Evolutionary conservation across 371 early-diverging fungal genomes (phyloP), one percentile per base, ranked within the genome.

Genomic region (Rhizomucor pusillus): DNA sequence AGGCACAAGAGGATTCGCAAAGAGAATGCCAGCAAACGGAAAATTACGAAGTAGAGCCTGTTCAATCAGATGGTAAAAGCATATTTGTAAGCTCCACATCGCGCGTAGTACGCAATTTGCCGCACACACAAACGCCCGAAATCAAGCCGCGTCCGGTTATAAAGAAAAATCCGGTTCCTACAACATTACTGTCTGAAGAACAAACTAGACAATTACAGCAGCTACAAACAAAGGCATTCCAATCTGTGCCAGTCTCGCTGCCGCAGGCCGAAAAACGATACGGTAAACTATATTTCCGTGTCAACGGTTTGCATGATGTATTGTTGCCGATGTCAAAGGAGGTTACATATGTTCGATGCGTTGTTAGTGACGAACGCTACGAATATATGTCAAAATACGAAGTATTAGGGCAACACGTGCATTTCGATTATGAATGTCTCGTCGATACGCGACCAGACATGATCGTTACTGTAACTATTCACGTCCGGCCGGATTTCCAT

Each of bases 371-470:
- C 43, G 75, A 73, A 1, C 45, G 71, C 29, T 75, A 73, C 54
- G 78, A 78, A 43, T 74, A 78, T 50, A 67, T 78, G 63, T 72
- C 79, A 16, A 63, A 71, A 11, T 78, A 75, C 39, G 75, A 72
- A 48, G 54, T 63, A 10, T 57, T 68, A 4, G 59, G 59, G 5
- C 57, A 60, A 19, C 46, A 64, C 14, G 57, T 68, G 12, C 20
- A 43, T n/a, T 63, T 68, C 56, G 68, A 64, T 11, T 74, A 78
- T 43, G 79, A 78, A 37, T 78, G 75, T 23, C 55, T 69, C 36
- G 59, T 74, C 9, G 69, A 73, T 35, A 63, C 69, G 2, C 51
- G 50, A 3, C 75, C 79, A 1, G 71, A 69, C 12, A 68, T 69
- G 64, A 74, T 74, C 39, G 54, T 78, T 29, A 72, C 67, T n/a